These are phyloP conservation scores for Sabuloglossum arenarium DNA, from an alignment of 495 filamentous ascomycete species.

Conservation along the genomic window DNA sequence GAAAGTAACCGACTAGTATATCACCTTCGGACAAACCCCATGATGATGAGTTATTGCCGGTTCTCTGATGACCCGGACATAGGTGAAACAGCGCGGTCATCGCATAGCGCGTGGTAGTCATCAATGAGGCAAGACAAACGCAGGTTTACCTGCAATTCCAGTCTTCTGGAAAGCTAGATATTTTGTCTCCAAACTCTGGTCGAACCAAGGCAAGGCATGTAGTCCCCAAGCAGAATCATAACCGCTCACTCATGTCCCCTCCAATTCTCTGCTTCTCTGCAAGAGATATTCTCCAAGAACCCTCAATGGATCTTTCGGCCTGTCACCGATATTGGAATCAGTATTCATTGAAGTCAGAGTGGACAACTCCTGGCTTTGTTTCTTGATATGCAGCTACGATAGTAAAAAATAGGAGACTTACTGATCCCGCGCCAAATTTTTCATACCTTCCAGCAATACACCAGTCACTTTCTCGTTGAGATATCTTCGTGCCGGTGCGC, in stretches of 20 bases:
- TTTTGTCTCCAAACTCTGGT: not conserved
- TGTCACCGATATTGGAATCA: slow-evolving; percentile 8
- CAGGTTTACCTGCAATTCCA: not conserved
- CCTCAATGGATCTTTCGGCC: slow-evolving; percentile 67
- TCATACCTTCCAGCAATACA: slow-evolving; percentile 79
- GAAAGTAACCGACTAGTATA: too few relatives aligned
- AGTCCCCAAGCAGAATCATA: not conserved
- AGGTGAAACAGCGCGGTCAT: not conserved
- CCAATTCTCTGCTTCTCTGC: slow-evolving; percentile 52
- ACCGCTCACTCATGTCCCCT: slow-evolving; percentile 12
- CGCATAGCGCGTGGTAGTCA: too few relatives aligned
- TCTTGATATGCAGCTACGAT: not conserved
- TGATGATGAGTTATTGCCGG: not conserved
- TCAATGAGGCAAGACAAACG: not conserved
- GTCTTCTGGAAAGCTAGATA: not conserved
- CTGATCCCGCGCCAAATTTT: slow-evolving; percentile 64
- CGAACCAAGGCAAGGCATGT: not conserved
- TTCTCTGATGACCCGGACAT: not conserved
- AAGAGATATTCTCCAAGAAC: slow-evolving; percentile 74
- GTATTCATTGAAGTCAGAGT: not conserved
- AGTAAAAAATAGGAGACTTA: slow-evolving; percentile 24
- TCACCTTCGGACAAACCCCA: not conserved
- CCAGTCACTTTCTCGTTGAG: slow-evolving; percentile 77
- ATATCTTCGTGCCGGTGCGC: slow-evolving; percentile 71
- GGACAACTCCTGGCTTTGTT: not conserved